Percentiles rank a stretch among this genome's conserved stretches.
Evolutionary conservation across 768 basidiomycete genomes (phyloP).

Genomic region (Dendrothele bispora): DNA sequence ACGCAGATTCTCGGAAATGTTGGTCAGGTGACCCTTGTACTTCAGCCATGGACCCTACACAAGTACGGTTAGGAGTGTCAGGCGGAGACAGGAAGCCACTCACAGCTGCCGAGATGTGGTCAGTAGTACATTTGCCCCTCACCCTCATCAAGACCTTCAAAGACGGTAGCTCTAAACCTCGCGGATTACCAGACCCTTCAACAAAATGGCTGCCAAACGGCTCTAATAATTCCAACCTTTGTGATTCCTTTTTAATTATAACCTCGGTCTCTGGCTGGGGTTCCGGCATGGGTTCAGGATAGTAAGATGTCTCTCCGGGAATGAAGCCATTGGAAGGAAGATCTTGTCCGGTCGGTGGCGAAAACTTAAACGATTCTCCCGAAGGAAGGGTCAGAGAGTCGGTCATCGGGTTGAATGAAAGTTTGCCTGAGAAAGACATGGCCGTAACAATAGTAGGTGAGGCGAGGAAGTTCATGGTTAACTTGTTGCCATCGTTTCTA

Average conservation of each 20-base stretch:
- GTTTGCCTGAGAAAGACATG: slow-evolving; percentile 92
- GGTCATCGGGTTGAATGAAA: slow-evolving; percentile 91
- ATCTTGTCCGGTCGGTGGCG: slow-evolving; percentile 80
- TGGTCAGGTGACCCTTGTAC: slow-evolving; percentile 95
- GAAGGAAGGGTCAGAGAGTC: slow-evolving; percentile 68
- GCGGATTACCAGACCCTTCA: slow-evolving; percentile 37
- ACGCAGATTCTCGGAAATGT: slow-evolving; percentile 96
- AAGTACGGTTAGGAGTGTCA: slow-evolving; percentile 7
- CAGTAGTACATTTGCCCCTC: slow-evolving; percentile 98
- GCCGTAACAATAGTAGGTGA: slow-evolving; percentile 97
- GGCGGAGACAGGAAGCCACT: slow-evolving; percentile 21
- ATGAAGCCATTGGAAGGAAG: slow-evolving; percentile 85
- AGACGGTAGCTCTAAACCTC: slow-evolving; percentile 73
- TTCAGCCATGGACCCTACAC: slow-evolving; percentile 95
- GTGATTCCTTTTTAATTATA: slow-evolving; percentile 74
- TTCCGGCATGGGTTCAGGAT: slow-evolving; percentile 71
- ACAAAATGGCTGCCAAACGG: slow-evolving; percentile 84
- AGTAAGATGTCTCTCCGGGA: slow-evolving; percentile 68
- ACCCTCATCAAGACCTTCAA: slow-evolving; percentile 89
- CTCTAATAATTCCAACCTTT: slow-evolving; percentile 82
- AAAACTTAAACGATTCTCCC: slow-evolving; percentile 82
- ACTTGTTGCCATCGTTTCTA: slow-evolving; percentile 91
- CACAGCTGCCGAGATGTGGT: slow-evolving; percentile 96
- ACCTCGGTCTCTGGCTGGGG: slow-evolving; percentile 79
- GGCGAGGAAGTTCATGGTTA: slow-evolving; percentile 97